Evolutionary conservation across 306 rosid species (phyloP), one percentile per base, ranked within the genome.

Genomic region (Citrullus mucosospermus): DNA sequence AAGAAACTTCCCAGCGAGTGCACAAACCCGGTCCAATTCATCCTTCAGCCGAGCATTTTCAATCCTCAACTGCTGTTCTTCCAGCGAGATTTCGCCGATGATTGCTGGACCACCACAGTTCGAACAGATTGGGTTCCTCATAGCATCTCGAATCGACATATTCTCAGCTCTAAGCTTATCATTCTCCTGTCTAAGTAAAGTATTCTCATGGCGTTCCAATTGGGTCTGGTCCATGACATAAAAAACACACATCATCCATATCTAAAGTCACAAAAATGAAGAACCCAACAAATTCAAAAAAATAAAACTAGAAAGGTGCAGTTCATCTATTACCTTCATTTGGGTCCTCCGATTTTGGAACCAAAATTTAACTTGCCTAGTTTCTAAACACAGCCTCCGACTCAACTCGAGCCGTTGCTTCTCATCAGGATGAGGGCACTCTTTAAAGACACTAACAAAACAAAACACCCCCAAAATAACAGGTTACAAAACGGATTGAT

Each of bases 341-440:
- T 96, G 99, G 62, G 99, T 96, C 53, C 99, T 87, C 56, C 99
- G 89, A 90, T 96, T 96, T 87, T 96, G 99, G 90, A 96, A 96
- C 99, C 99, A 96, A 79, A 96, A 96, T 76, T 96, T 96, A 55
- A 96, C 99, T 61, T 96, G 99, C 43, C 99, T 87, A 2, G 99
- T 96, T 87, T 96, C 99, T 84, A 96, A 85, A 70, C 85, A 80
- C 48, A 96, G 91, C 83, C 97, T 85, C 56, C 74, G 82, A 82
- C 99, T 96, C 4, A 96, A 93, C 85, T 96, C 99, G 53, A 91
- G 58, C 20, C 99, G 86, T 84, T 96, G 99, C 53, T 96, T 96
- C 91, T 96, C 99, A 83, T 96, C 99, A 12, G 99, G 99, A 85
- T 96, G 99, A 72, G 99, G 99, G 65, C 98, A 96, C 92, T 96